Evolutionary conservation across 257 asterid genomes (phyloP), one percentile per base, ranked within the genome.

Genomic region (Nicotiana knightiana): DNA sequence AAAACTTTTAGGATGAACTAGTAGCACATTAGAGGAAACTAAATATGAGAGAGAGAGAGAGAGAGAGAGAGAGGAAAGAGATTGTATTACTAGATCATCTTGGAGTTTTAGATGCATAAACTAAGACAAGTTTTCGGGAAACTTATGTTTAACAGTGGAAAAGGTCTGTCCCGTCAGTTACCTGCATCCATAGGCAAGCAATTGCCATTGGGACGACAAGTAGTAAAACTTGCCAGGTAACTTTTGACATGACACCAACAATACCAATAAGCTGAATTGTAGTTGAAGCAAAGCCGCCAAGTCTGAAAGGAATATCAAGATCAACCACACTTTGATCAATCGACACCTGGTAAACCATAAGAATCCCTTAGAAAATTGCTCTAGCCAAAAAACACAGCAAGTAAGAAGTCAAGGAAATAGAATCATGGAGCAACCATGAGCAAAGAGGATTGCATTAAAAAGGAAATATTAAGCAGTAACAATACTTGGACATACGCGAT

Each of bases 111-210:
- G 46, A 75, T 51, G 63, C 30, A 51, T 75, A 48, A 51, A 51
- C 80, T 51, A 75, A 51, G 26, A 39, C 53, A 51, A 75, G 17
- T 39, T 26, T 75, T 75, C 28, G 46, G 9, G 16, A 17, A 75
- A 55, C 80, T 75, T 21, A 51, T 26, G 63, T 55, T 75, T 26
- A 51, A 73, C 21, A 26, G 32, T 28, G 30, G 30, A 75, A 75
- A 75, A 8, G 63, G 46, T 75, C 28, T 75, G 63, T 53, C 46
- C 46, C 9, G 1, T 75, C 46, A 81, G 64, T 79, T 86, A 94
- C 99, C 97, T 96, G 99, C 99, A 96, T 96, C 99, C 99, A 96
- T 87, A 96, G 86, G 94, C 99, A 96, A 85, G 97, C 95, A 87
- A 93, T 87, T 37, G 99, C 98, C 99, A 96, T 96, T 39, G 99